phyloP scores from a whole-genome alignment of 2,329 filamentous ascomycete genomes.

The Domatiomyces globalis region DNA sequence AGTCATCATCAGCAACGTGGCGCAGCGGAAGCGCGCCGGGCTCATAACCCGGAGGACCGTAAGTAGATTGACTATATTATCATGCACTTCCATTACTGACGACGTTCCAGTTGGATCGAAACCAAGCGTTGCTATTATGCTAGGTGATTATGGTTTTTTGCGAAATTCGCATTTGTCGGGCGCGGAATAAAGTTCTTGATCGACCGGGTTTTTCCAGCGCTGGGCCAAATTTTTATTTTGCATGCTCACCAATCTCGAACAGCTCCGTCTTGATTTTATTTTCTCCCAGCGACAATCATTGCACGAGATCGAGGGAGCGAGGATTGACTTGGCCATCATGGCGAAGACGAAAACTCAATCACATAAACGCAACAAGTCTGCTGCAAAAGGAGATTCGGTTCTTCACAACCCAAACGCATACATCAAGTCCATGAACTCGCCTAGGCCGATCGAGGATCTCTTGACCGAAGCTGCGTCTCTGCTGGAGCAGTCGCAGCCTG shows the following conservation, averaged over 20 bases:
- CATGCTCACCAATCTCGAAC: neutral
- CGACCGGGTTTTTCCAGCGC: neutral
- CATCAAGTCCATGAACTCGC: constrained; percentile 29
- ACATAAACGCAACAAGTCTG: constrained; percentile 26
- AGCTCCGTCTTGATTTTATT: too few species aligned
- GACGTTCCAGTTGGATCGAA: constrained; percentile 9
- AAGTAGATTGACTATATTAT: constrained; percentile 20
- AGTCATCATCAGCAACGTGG: constrained; percentile 24
- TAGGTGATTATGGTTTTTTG: too few species aligned
- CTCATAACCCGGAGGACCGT: constrained; percentile 34
- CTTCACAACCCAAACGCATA: constrained; percentile 18
- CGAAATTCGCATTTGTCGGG: neutral
- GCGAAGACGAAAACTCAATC: constrained; percentile 38
- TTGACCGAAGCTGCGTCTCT: constrained; percentile 43
- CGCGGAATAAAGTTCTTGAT: neutral
- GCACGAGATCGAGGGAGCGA: neutral
- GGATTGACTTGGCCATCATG: constrained; percentile 24
- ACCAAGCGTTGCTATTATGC: constrained; percentile 17
- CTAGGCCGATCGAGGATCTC: constrained; percentile 38
- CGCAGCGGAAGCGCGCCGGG: constrained; percentile 35
- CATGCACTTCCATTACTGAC: constrained; percentile 1
- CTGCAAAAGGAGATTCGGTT: constrained; percentile 15
- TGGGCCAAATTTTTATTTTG: neutral
- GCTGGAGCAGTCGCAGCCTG: constrained; percentile 44
- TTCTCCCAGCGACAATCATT: too few species aligned